Evolutionary conservation across 1,139 yeast genomes (phyloP).

Genomic region (Sugiyamaella pinicola): DNA sequence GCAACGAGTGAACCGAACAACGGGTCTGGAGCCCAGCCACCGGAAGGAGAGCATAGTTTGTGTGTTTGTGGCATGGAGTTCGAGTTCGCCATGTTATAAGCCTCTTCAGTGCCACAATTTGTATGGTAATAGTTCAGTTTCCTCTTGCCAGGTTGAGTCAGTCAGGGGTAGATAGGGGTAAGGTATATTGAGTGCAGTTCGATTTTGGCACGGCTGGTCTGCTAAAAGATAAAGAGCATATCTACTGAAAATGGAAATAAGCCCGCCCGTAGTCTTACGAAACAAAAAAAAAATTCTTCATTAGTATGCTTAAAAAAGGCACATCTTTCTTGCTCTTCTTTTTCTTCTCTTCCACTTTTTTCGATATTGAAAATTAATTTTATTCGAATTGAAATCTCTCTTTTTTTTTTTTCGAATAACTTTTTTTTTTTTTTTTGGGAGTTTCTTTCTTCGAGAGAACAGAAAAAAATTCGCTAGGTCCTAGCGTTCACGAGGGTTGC

Average conservation of each 20-base stretch:
- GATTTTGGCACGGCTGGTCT: conserved; percentile 1
- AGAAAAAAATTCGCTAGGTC: conserved; percentile 23
- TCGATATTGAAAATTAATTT: conserved; percentile 1
- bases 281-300: too few relatives aligned
- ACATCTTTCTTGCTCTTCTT: background rate
- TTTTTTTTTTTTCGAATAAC: conserved; percentile 14
- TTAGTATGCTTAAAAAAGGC: background rate
- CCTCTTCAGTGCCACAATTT: too few relatives aligned
- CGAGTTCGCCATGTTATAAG: too few relatives aligned
- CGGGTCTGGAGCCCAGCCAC: background rate
- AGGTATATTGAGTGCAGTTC: too few relatives aligned
- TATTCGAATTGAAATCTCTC: conserved; percentile 13
- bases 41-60: background rate
- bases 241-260: conserved; percentile 4
- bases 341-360: background rate
- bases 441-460: conserved; percentile 14
- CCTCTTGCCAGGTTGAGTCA: too few relatives aligned
- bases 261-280: background rate
- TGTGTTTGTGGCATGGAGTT: too few relatives aligned
- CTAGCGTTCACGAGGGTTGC: conserved; percentile 32
- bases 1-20: too few relatives aligned
- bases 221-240: background rate
- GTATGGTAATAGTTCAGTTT: too few relatives aligned
- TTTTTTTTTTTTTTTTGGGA: conserved; percentile 6
- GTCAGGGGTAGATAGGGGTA: too few relatives aligned